Conservation (phyloP, 2,329 filamentous ascomycete genomes). For the Calycina marina region DNA sequence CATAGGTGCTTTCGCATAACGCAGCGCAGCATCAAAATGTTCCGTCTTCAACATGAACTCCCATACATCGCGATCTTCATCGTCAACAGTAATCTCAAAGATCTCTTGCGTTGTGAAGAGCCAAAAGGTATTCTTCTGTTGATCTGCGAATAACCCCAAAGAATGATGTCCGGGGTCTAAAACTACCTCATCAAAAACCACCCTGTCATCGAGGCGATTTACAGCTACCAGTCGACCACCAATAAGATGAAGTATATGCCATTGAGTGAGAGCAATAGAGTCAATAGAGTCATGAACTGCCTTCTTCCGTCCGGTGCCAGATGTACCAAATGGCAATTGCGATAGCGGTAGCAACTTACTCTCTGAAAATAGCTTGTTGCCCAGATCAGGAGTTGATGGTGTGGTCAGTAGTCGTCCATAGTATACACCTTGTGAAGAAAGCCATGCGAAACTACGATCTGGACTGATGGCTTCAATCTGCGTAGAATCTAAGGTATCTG, state of each 20-base stretch:
- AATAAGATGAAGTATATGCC: slow-evolving; percentile 76
- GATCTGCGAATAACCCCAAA: slow-evolving; percentile 75
- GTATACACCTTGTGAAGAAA: slow-evolving; percentile 73
- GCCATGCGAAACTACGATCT: slow-evolving; percentile 78
- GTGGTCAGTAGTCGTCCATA: slow-evolving; percentile 64
- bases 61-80: slow-evolving; percentile 90
- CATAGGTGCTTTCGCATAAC: slow-evolving; percentile 62
- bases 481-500: slow-evolving; percentile 46
- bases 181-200: slow-evolving; percentile 80
- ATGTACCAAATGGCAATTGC: slow-evolving; percentile 56
- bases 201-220: slow-evolving; percentile 72
- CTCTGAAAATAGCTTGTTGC: slow-evolving; percentile 61
- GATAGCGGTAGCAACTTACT: slow-evolving; percentile 64
- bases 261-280: slow-evolving; percentile 77
- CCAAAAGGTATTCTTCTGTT: slow-evolving; percentile 96
- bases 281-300: slow-evolving; percentile 58
- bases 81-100: slow-evolving; percentile 79
- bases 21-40: slow-evolving; percentile 76
- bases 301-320: slow-evolving; percentile 47
- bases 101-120: slow-evolving; percentile 84
- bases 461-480: slow-evolving; percentile 39
- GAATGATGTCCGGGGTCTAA: slow-evolving; percentile 65
- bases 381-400: slow-evolving; percentile 47
- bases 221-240: slow-evolving; percentile 72
- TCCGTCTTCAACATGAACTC: slow-evolving; percentile 78